Base-by-base conservation (phyloP, 225 moss, liverwort and hornwort species). In the Asterella californica region DNA sequence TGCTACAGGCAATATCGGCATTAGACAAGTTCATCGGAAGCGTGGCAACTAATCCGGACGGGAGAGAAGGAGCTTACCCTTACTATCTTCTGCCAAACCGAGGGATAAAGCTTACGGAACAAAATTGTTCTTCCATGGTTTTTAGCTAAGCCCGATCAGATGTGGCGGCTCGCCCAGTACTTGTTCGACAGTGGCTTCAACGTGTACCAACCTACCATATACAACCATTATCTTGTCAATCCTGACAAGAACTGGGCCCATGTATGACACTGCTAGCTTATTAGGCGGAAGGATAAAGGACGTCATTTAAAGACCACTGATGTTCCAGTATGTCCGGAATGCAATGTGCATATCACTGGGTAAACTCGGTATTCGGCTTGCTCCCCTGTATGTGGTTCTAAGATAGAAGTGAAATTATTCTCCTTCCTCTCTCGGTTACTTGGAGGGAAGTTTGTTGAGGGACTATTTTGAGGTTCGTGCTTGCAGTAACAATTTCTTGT, bases 161-260 rank as follows among this genome's bases (percentile, higher is more conserved):
- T 83, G 89, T 82, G 87, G 81, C 90, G 87, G 50, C 91, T 93
- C 55, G 90, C 93, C 66, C 90, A 91, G 79, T 93, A 93, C 60
- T 85, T 93, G 6, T 88, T 81, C 60, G 93, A 93, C 65, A 91
- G 87, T 72, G 93, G 93, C 38, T 93, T 93, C 85, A 93, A 93
- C 65, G 87, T 93, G 30, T 91, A 91, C 68, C 93, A 91, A 74
- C 91, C 93, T 57, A 82, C 75, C 18, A 86, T 93, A 55, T 77
- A 84, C 76, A 90, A 88, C 72, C 93, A 93, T 74, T 90, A 78
- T 83, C 84, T 89, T 37, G 8, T 87, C 59, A 90, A 91, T 46
- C 91, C 93, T 18, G 88, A 90, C 83, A 86, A 93, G 82, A 76
- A 91, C 81, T 93, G 90, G 90, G 90, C 91, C 5, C 86, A 91